phyloP scores from a whole-genome alignment of 768 basidiomycete genomes.

The Kwoniella pini region DNA sequence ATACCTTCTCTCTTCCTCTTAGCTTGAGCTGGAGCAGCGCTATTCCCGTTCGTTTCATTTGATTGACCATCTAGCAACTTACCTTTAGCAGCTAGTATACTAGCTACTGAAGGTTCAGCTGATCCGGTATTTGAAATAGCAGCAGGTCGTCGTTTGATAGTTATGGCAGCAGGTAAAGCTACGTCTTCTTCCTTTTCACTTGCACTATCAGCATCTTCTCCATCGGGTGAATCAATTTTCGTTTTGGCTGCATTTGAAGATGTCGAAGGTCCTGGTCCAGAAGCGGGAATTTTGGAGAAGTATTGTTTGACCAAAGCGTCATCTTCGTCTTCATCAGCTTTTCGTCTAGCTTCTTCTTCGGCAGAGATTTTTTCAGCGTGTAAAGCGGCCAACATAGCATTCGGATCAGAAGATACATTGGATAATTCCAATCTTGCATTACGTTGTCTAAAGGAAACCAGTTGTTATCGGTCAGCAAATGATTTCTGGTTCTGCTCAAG shows the following conservation, averaged over 20 bases:
- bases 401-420: slow-evolving; percentile 66
- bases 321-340: slow-evolving; percentile 82
- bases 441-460: slow-evolving; percentile 54
- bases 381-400: slow-evolving; percentile 57
- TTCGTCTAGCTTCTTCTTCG: slow-evolving; percentile 67
- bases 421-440: slow-evolving; percentile 76
- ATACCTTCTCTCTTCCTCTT: slow-evolving; percentile 44
- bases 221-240: slow-evolving; percentile 26
- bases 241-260: not conserved
- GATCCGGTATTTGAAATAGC: slow-evolving; percentile 11
- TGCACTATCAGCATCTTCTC: not conserved
- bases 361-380: slow-evolving; percentile 62
- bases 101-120: slow-evolving; percentile 49
- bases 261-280: slow-evolving; percentile 21
- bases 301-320: slow-evolving; percentile 83
- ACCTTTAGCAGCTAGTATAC: slow-evolving; percentile 48
- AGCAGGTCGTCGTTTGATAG: slow-evolving; percentile 44
- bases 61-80: slow-evolving; percentile 30
- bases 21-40: slow-evolving; percentile 22
- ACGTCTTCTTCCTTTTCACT: slow-evolving; percentile 21
- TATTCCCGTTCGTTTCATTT: not conserved
- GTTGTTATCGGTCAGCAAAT: not conserved
- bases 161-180: slow-evolving; percentile 34
- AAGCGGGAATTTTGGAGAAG: slow-evolving; percentile 69
- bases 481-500: not conserved